A percentile compares a stretch with the other conserved stretches of the same genome.
These are phyloP conservation scores for Sarocladiaceae sp. DNA, from an alignment of 2,329 filamentous ascomycete genomes.

Conservation along the genomic window DNA sequence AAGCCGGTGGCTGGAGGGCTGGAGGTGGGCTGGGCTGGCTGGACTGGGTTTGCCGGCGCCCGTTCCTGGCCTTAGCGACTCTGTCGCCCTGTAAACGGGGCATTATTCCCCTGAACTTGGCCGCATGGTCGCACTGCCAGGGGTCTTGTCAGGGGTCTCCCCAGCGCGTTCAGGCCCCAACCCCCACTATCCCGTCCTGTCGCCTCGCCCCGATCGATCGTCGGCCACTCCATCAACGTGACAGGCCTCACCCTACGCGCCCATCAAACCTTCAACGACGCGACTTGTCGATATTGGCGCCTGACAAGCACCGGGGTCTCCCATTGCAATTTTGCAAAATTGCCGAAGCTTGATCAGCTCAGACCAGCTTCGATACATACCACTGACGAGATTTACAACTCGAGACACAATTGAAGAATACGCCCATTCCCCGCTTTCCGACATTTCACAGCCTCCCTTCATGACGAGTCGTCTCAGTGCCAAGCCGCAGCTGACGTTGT, in stretches of 20 bases:
- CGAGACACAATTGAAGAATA: not conserved
- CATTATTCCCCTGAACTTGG: not conserved
- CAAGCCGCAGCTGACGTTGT: conserved; percentile 9
- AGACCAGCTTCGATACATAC: too few species aligned
- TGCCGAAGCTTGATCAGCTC: not conserved
- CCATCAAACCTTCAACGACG: conserved; percentile 2
- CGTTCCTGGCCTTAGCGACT: not conserved
- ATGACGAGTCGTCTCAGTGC: not conserved
- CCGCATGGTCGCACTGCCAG: not conserved
- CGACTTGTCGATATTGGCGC: not conserved
- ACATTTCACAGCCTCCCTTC: conserved; percentile 6
- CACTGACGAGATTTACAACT: not conserved
- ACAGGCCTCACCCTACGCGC: not conserved
- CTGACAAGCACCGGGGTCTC: not conserved
- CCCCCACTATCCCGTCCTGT: not conserved
- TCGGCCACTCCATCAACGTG: not conserved
- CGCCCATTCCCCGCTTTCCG: not conserved
- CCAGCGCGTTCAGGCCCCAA: not conserved
- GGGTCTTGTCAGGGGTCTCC: not conserved
- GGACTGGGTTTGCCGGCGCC: too few species aligned
- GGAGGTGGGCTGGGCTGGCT: not conserved
- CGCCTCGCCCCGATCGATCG: conserved; percentile 4
- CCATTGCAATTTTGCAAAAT: not conserved
- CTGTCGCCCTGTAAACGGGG: not conserved
- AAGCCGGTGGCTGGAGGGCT: conserved; percentile 5